Evolutionary conservation across 352 stramenopile genomes (phyloP), one percentile per base, ranked within the genome.

Genomic region (Phytopythium vexans): DNA sequence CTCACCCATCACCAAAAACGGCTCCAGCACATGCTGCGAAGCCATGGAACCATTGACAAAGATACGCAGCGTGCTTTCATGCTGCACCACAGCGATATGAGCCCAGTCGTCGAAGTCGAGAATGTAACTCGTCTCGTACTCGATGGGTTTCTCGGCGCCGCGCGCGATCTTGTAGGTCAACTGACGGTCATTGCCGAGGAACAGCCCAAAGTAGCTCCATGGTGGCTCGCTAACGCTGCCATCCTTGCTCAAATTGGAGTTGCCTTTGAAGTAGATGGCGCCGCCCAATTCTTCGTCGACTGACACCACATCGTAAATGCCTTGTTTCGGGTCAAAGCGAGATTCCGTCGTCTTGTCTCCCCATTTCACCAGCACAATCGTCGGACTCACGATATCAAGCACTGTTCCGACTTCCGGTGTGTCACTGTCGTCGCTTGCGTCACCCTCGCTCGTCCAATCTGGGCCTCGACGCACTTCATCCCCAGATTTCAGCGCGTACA

Each of bases 131-230:
- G 72, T 88, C 16, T 88, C 71, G 45, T 86, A 89, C 3, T 83
- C 66, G 37, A 58, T 74, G 37, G 89, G 74, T 45, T 85, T 78
- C 8, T 87, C 72, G 0, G 62, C 62, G 6, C 76, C 79, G 36
- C 72, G 82, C 1, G 66, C 67, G 43, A 93, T 77, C 34, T 74
- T 69, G 42, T 93, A 93, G 46, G 65, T 79, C 10, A 91, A 66
- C 46, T 88, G 77, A 0, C 74, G 70, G 15, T 75, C 72, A 51
- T 89, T 74, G 31, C 60, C 88, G 31, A 93, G 44, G 54, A 72
- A 93, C 9, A 93, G 41, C 9, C 76, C 78, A 34, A 89, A 85
- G 39, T 88, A 70, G 45, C 80, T 91, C 82, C 82, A 93, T 7
- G 82, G 80, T 27, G 62, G 79, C 16, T 31, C 37, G 3, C 48